Percentiles rank a stretch among this genome's conserved stretches.
phyloP scores from a whole-genome alignment of 257 asterid genomes.

The Euphrasia confusa region DNA sequence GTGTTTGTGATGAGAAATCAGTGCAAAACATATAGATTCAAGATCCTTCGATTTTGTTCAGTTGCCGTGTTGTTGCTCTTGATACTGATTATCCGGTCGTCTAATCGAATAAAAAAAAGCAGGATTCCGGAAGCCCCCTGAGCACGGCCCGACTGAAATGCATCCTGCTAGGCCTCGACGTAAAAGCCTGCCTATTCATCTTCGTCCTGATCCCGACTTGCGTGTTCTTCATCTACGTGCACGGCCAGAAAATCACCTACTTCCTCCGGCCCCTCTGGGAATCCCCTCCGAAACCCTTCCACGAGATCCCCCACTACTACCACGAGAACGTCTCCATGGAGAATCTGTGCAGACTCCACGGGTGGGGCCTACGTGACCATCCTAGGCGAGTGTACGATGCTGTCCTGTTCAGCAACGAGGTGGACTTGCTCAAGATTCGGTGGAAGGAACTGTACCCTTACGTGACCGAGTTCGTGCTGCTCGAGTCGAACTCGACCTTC shows the following conservation, averaged over 20 bases:
- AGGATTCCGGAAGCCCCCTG: conserved; percentile 42
- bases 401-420: conserved; percentile 73
- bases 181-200: conserved; percentile 49
- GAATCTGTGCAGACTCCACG: conserved; percentile 75
- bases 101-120: conserved; percentile 12
- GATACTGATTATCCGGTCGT: not conserved
- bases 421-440: conserved; percentile 66
- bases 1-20: conserved; percentile 11
- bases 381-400: conserved; percentile 88
- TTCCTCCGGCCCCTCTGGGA: conserved; percentile 85
- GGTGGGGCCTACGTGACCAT: conserved; percentile 75
- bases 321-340: conserved; percentile 72
- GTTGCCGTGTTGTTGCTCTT: not conserved
- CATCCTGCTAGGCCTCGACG: conserved; percentile 56
- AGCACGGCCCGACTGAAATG: conserved; percentile 61
- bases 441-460: conserved; percentile 85
- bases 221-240: conserved; percentile 43
- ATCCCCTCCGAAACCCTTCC: conserved; percentile 80
- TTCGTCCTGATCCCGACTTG: conserved; percentile 54
- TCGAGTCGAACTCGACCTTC: conserved; percentile 82
- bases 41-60: conserved; percentile 22
- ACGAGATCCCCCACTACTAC: conserved; percentile 68
- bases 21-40: conserved; percentile 5
- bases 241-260: conserved; percentile 82
- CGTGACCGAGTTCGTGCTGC: conserved; percentile 69